Evolutionary conservation across 1,284 basidiomycete species (phyloP), one percentile per base, ranked within the genome.

Genomic region (Fomitopsis palustris): DNA sequence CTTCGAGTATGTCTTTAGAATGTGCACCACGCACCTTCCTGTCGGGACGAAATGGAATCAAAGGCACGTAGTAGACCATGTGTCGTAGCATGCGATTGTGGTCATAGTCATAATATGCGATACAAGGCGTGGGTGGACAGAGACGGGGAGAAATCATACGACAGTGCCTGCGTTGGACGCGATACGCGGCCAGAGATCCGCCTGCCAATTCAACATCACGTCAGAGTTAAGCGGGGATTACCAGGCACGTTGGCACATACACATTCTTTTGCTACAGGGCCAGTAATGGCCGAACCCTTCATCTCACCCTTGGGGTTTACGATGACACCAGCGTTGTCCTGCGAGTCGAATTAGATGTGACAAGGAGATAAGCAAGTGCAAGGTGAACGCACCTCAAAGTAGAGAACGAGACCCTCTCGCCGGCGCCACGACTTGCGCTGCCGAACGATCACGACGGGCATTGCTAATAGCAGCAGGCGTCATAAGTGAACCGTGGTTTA

Each of bases 231-330:
- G 31, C n/a, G 29, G 23, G 1, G 21, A 31, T 4, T 2, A 16
- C 27, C 17, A 23, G n/a, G 14, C 19, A 19, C 12, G 37, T 4
- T 8, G 17, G 2, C 10, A 87, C 90, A 58, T 72, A 93, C 92
- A 74, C 93, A 95, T 92, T 95, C 93, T 85, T 95, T 96, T 78
- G 92, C 94, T 61, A 96, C 93, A 54, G 96, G 97, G 67, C 96
- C 96, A 66, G 96, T 96, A 78, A 99, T 99, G 69, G 96, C 95
- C 60, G 93, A 95, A 62, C 96, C 96, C 86, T 99, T 99, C 96
- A 99, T 99, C 83, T 99, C 96, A 74, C 97, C 96, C 87, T 98
- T 98, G 72, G 94, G 93, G 85, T 98, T 98, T 72, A 95, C 93
- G 66, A 96, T 96, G 65, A 96, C 95, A 78, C 95, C 95, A 60